Conservation (phyloP, 2,329 filamentous ascomycete species). For the Calonectria pseudoturangicola region DNA sequence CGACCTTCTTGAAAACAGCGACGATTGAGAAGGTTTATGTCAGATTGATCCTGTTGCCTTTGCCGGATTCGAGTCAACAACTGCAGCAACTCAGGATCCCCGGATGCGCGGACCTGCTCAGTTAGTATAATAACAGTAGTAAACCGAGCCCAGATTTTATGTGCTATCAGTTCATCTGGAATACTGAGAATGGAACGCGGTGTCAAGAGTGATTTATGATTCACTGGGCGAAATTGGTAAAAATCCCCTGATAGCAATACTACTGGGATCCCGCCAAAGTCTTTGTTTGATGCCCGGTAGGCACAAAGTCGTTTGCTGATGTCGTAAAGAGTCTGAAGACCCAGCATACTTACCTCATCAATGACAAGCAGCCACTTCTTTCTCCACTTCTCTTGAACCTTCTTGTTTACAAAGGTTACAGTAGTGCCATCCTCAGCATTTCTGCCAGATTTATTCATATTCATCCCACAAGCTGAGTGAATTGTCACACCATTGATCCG, state of each 20-base stretch:
- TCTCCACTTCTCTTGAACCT: not conserved
- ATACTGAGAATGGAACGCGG: not conserved
- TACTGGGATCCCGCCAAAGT: not conserved
- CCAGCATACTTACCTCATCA: conserved; percentile 16
- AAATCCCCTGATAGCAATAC: not conserved
- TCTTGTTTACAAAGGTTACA: not conserved
- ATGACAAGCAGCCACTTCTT: conserved; percentile 11
- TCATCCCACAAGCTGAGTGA: conserved; percentile 25
- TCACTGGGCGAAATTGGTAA: not conserved
- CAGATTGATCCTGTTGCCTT: not conserved
- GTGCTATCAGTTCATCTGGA: not conserved
- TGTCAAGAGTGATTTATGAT: not conserved
- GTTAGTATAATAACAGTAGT: not conserved
- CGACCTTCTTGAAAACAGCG: not conserved
- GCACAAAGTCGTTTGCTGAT: not conserved
- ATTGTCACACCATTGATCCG: conserved; percentile 30
- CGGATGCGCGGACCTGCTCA: not conserved
- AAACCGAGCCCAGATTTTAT: not conserved
- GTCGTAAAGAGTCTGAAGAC: not conserved
- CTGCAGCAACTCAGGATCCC: not conserved
- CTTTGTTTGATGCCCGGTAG: not conserved
- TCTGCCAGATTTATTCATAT: not conserved
- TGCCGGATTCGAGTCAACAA: not conserved
- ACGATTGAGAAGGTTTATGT: not conserved
- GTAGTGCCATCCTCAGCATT: not conserved